phyloP scores from a whole-genome alignment of 805 yeast genomes.

The Zygosaccharomyces rouxii region DNA sequence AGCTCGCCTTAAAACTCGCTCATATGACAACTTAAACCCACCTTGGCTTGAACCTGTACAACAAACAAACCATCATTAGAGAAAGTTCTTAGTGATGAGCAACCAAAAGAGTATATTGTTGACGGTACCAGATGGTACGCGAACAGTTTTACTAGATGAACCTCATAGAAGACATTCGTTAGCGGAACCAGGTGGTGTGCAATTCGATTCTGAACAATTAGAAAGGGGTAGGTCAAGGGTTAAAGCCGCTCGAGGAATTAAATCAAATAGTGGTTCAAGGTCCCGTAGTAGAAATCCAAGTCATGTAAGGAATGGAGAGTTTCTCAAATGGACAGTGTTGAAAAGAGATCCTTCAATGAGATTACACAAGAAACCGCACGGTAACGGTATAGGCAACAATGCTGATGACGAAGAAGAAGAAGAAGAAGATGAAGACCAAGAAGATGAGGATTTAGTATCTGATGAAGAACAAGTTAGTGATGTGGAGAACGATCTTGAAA shows the following conservation, averaged over 20 bases:
- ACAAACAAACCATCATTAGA: not conserved
- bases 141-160: conserved; percentile 5
- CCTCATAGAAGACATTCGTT: not conserved
- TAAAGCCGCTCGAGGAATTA: conserved; percentile 13
- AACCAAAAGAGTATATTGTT: conserved; percentile 23
- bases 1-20: not conserved
- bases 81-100: conserved; percentile 4
- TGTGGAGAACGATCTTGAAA: conserved; percentile 32
- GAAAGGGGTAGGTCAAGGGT: conserved; percentile 31
- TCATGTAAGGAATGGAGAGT: conserved; percentile 34
- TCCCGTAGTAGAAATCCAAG: conserved; percentile 32
- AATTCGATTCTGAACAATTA: conserved; percentile 29
- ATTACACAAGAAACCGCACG: conserved; percentile 27
- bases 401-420: conserved; percentile 50
- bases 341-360: conserved; percentile 73
- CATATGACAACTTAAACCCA: not conserved
- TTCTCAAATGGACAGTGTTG: conserved; percentile 60
- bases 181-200: conserved; percentile 17
- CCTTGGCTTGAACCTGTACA: not conserved
- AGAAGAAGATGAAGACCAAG: conserved; percentile 49
- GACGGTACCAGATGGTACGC: conserved; percentile 23
- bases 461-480: conserved; percentile 41
- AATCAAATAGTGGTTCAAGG: conserved; percentile 24
- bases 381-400: conserved; percentile 13
- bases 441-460: conserved; percentile 35